Evolutionary conservation across 2,329 filamentous ascomycete genomes (phyloP).

Genomic region (Parafenestella ontariensis): DNA sequence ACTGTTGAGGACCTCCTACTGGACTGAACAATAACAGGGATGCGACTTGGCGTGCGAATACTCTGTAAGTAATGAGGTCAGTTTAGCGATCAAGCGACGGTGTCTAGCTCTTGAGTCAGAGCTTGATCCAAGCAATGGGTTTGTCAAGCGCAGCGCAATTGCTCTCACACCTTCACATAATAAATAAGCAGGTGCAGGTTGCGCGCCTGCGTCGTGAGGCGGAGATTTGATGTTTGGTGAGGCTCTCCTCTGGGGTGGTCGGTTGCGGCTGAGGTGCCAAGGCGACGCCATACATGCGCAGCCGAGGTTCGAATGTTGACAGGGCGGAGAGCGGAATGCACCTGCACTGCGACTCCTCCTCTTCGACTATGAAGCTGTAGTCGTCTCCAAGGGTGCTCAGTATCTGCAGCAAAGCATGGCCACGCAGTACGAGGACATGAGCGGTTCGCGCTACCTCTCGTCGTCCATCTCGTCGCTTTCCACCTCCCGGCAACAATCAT

Average conservation of each 20-base stretch:
- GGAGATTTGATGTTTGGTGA: slow-evolving; percentile 5
- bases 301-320: slow-evolving; percentile 30
- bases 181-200: neutral
- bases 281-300: slow-evolving; percentile 15
- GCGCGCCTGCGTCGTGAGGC: neutral
- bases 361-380: slow-evolving; percentile 15
- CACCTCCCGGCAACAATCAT: slow-evolving; percentile 69
- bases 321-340: slow-evolving; percentile 19
- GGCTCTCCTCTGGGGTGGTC: neutral
- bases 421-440: slow-evolving; percentile 60
- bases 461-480: slow-evolving; percentile 75
- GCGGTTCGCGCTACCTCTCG: slow-evolving; percentile 65
- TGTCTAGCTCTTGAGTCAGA: slow-evolving; percentile 12
- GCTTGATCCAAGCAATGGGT: slow-evolving; percentile 7
- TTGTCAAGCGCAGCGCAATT: slow-evolving; percentile 11
- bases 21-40: too few relatives aligned
- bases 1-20: too few relatives aligned
- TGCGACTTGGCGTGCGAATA: too few relatives aligned
- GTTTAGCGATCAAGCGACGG: slow-evolving; percentile 17
- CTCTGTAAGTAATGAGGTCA: slow-evolving; percentile 25
- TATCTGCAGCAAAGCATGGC: slow-evolving; percentile 36
- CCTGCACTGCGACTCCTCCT: slow-evolving; percentile 11
- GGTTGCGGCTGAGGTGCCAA: slow-evolving; percentile 20
- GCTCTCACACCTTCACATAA: neutral
- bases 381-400: slow-evolving; percentile 1